Evolutionary conservation across 345 rosid genomes (phyloP).

Genomic region (Eutrema yunnanense): DNA sequence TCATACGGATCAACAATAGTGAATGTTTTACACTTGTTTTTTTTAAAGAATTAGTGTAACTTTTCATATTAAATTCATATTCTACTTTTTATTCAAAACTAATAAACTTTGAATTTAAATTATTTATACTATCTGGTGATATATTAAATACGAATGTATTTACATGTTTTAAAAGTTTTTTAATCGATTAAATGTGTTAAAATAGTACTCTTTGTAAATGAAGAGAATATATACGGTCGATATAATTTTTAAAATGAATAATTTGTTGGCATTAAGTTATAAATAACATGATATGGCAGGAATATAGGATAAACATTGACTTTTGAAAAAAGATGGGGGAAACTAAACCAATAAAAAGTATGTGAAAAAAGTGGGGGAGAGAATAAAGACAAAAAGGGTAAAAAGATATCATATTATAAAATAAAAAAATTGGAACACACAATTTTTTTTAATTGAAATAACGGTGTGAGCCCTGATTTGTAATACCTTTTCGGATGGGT

Average conservation of each 20-base stretch:
- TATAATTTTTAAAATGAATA: neutral
- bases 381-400: constrained; percentile 24
- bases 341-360: constrained; percentile 13
- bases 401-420: constrained; percentile 8
- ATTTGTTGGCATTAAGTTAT: neutral
- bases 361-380: constrained; percentile 11
- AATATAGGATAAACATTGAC: constrained; percentile 26
- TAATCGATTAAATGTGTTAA: no score
- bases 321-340: constrained; percentile 3
- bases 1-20: no score
- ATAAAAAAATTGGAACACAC: neutral
- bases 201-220: neutral
- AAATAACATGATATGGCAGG: neutral
- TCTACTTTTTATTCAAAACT: no score
- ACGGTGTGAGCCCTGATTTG: neutral
- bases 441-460: neutral
- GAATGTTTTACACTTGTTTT: no score
- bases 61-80: no score
- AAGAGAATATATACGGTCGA: neutral
- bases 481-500: constrained; percentile 10
- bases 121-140: no score
- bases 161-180: no score
- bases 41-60: no score
- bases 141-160: no score
- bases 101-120: no score